Conservation (phyloP, 306 rosid species). For the Quercus wislizeni region DNA sequence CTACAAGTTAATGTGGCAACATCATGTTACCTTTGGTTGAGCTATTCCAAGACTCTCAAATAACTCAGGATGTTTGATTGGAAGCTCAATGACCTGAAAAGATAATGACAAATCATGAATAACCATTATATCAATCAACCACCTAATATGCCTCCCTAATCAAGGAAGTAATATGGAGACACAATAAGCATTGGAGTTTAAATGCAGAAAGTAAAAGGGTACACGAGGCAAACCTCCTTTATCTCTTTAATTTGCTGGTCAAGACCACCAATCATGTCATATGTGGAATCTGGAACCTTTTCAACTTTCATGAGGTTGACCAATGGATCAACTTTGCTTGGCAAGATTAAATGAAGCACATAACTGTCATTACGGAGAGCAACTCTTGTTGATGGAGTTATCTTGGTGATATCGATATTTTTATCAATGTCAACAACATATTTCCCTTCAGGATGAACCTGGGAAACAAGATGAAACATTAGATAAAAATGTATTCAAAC, state of each 20-base stretch:
- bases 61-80: conserved; percentile 95
- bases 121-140: conserved; percentile 10
- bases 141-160: neutral
- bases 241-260: conserved; percentile 99
- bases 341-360: conserved; percentile 90
- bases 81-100: conserved; percentile 91
- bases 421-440: conserved; percentile 97
- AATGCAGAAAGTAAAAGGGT: conserved; percentile 13
- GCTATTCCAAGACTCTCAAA: conserved; percentile 99
- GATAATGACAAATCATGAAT: conserved; percentile 7
- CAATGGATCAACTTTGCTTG: conserved; percentile 98
- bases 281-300: conserved; percentile 99
- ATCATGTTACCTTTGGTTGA: conserved; percentile 81
- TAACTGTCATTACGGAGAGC: conserved; percentile 99
- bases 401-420: conserved; percentile 90
- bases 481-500: neutral
- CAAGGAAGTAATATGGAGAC: no score
- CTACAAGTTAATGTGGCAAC: neutral
- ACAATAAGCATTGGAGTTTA: neutral
- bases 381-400: conserved; percentile 95
- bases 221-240: conserved; percentile 60
- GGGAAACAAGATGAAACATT: neutral
- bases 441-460: conserved; percentile 99
- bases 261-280: conserved; percentile 99
- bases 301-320: conserved; percentile 99